These are phyloP conservation scores for Xylariales sp. DNA, from an alignment of 2,329 filamentous ascomycete genomes.

Conservation along the genomic window DNA sequence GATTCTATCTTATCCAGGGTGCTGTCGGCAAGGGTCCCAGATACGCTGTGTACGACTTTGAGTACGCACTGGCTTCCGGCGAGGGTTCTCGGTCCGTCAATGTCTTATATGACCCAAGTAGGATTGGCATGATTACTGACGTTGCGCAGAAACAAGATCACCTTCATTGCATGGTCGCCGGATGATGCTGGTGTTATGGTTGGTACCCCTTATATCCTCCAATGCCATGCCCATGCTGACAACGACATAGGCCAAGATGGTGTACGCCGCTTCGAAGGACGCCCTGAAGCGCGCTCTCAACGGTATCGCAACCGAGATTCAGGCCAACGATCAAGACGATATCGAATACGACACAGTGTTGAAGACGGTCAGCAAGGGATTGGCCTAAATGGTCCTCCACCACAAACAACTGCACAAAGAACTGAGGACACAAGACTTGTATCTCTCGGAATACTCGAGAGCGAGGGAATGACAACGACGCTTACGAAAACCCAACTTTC, in stretches of 20 bases:
- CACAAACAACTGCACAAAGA: no score
- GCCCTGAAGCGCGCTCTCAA: conserved; percentile 75
- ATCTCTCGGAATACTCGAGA: neutral
- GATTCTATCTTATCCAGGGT: no score
- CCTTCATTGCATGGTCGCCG: conserved; percentile 75
- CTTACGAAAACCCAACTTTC: conserved; percentile 9
- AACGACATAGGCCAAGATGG: conserved; percentile 70
- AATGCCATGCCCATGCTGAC: conserved; percentile 16
- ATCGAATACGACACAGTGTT: conserved; percentile 73
- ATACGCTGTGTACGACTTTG: conserved; percentile 82
- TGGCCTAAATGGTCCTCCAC: conserved; percentile 3
- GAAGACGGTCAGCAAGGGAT: conserved; percentile 59
- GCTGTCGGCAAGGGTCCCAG: conserved; percentile 63
- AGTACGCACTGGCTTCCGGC: conserved; percentile 67
- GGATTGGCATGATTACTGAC: conserved; percentile 9
- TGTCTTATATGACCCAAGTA: conserved; percentile 21
- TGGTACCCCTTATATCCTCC: conserved; percentile 28
- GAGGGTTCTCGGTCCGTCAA: conserved; percentile 64
- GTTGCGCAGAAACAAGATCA: conserved; percentile 65
- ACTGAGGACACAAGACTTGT: no score
- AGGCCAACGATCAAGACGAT: conserved; percentile 80
- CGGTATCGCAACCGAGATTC: conserved; percentile 70
- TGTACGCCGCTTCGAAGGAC: conserved; percentile 86
- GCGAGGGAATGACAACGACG: conserved; percentile 7
- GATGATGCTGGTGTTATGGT: conserved; percentile 78